Evolutionary conservation across 179 eudicot genomes (phyloP), one percentile per base, ranked within the genome.

Genomic region (Sideroxylon spinosum): DNA sequence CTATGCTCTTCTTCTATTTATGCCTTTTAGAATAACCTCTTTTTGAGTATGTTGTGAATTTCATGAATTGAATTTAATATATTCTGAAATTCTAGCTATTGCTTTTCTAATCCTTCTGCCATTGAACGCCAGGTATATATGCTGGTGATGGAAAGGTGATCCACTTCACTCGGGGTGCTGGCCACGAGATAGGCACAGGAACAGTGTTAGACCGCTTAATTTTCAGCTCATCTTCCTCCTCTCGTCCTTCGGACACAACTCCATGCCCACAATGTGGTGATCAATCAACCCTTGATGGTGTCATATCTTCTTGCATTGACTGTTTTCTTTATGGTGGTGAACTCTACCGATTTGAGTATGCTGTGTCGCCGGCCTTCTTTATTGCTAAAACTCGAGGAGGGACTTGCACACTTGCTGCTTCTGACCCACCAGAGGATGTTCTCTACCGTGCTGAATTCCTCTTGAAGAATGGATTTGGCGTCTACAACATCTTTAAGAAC

Each of bases 101-200:
- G 62, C 23, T 72, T 72, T 53, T 72, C 48, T 26, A n/a, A 53
- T 56, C 63, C 1, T 20, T 61, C 56, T 62, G 9, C 7, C 46
- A n/a, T 56, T 9, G 69, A 75, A 71, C 3, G 67, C 66, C 83
- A 93, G 97, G 97, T 68, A 90, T 93, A 73, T 93, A 90, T 78
- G 82, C 82, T 63, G 97, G 97, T 25, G 89, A 91, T 10, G 97
- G 88, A 63, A 86, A 79, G 69, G 98, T 93, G 72, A 91, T 91
- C 79, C 97, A 93, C 81, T 93, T 88, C 81, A 89, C 96, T 56
- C 82, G 90, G 76, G 94, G 88, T 74, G 90, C 81, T 49, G 97
- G 91, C 53, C 92, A 88, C 62, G 97, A 91, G 80, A 85, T 86
- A 62, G 95, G 92, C 53, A 91, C 95, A n/a, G n/a, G n/a, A n/a